Evolutionary conservation across 75 land plant genomes (phyloP).

Genomic region (Selaginella tamariscina): DNA sequence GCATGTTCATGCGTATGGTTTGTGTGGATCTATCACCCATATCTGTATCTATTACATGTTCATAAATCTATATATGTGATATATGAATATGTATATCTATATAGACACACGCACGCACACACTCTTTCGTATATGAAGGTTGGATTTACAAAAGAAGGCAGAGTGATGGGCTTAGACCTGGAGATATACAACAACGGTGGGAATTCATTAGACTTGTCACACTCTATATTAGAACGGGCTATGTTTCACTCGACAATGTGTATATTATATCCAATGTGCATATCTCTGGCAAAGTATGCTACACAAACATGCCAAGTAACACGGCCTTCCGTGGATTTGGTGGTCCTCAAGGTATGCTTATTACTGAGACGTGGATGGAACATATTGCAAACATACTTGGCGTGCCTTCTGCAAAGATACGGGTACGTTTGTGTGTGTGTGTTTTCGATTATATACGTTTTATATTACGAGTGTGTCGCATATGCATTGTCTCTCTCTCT

Average conservation of each 20-base stretch:
- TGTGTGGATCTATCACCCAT: too few species aligned
- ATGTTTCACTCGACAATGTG: slow-evolving; percentile 88
- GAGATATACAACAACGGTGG: slow-evolving; percentile 84
- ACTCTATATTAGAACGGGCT: slow-evolving; percentile 73
- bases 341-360: slow-evolving; percentile 95
- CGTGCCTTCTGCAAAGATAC: slow-evolving; percentile 70
- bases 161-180: slow-evolving; percentile 67
- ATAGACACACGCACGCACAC: too few species aligned
- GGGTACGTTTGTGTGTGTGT: slow-evolving; percentile 36
- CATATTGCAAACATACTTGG: slow-evolving; percentile 50
- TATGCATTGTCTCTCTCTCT: too few species aligned
- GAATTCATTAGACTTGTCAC: slow-evolving; percentile 91
- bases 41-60: too few species aligned
- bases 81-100: too few species aligned
- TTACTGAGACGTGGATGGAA: slow-evolving; percentile 93
- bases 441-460: neutral
- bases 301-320: slow-evolving; percentile 78
- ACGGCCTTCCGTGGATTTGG: slow-evolving; percentile 98
- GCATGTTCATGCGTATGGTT: too few species aligned
- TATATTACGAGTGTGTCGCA: too few species aligned
- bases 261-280: slow-evolving; percentile 74
- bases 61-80: too few species aligned
- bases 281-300: slow-evolving; percentile 68
- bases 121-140: slow-evolving; percentile 38
- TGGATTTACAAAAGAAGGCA: slow-evolving; percentile 78